Conservation (phyloP, 805 yeast genomes). For the Priceomyces fermenticarens region DNA sequence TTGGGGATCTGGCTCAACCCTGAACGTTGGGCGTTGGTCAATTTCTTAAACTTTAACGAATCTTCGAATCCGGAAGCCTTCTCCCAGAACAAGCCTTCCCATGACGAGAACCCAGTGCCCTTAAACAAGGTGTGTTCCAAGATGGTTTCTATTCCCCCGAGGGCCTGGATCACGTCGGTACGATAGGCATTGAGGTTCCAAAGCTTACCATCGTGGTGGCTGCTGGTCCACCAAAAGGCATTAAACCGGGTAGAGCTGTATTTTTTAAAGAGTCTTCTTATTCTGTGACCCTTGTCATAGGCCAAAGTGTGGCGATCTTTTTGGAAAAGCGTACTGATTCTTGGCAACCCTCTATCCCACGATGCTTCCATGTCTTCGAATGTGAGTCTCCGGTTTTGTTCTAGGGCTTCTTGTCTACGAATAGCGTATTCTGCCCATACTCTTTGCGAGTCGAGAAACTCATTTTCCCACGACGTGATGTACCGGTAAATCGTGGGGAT, state of each 20-base stretch:
- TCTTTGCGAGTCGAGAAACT: slow-evolving; percentile 86
- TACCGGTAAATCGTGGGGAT: slow-evolving; percentile 94
- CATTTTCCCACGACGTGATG: slow-evolving; percentile 95
- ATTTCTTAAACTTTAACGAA: slow-evolving; percentile 86
- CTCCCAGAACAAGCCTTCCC: slow-evolving; percentile 99
- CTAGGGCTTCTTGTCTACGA: slow-evolving; percentile 81
- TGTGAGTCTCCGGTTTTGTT: slow-evolving; percentile 79
- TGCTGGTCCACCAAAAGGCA: slow-evolving; percentile 96
- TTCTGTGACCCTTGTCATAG: slow-evolving; percentile 89
- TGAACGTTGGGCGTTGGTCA: slow-evolving; percentile 96
- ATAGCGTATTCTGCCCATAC: slow-evolving; percentile 98
- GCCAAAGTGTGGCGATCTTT: slow-evolving; percentile 93
- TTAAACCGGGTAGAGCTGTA: slow-evolving; percentile 68
- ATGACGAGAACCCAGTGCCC: slow-evolving; percentile 95
- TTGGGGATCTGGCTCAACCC: slow-evolving; percentile 98
- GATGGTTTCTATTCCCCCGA: slow-evolving; percentile 96
- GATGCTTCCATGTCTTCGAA: slow-evolving; percentile 91
- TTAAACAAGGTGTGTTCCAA: slow-evolving; percentile 91
- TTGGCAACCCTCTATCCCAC: slow-evolving; percentile 97
- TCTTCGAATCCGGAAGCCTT: slow-evolving; percentile 97
- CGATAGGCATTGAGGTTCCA: slow-evolving; percentile 94
- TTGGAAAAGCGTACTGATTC: slow-evolving; percentile 92
- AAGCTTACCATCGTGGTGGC: slow-evolving; percentile 90
- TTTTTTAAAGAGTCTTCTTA: slow-evolving; percentile 74
- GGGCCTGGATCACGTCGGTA: slow-evolving; percentile 93